Percentiles rank a stretch among this genome's conserved stretches.
phyloP scores from a whole-genome alignment of 2,329 filamentous ascomycete species.

The Verticillium dahliae region DNA sequence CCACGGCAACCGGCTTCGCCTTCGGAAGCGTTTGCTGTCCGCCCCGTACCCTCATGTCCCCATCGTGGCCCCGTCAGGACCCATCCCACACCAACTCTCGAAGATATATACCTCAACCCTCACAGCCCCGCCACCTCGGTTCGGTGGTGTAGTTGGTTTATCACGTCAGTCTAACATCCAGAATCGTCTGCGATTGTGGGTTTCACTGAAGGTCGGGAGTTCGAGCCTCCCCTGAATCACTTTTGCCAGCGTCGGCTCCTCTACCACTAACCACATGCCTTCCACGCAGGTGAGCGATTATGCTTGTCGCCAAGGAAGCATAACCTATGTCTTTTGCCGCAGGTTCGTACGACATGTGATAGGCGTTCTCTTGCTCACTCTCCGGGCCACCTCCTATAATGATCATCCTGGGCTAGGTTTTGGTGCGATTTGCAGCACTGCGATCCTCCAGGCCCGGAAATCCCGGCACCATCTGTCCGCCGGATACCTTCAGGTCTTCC shows the following conservation, averaged over 20 bases:
- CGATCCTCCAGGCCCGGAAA: too few species aligned
- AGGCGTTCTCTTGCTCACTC: too few species aligned
- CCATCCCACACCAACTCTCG: not conserved
- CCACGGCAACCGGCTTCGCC: not conserved
- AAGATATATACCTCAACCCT: not conserved
- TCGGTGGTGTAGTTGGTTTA: not conserved
- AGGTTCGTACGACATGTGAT: too few species aligned
- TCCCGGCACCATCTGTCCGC: too few species aligned
- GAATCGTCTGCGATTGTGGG: not conserved
- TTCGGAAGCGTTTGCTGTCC: not conserved
- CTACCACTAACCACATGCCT: too few species aligned
- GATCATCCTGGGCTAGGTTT: too few species aligned
- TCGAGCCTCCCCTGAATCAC: not conserved
- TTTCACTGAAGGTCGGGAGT: not conserved
- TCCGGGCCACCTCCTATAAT: too few species aligned
- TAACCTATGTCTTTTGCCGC: too few species aligned
- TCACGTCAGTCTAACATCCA: not conserved
- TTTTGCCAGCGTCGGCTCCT: not conserved
- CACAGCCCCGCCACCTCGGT: not conserved
- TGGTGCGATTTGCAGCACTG: too few species aligned
- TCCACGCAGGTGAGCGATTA: too few species aligned
- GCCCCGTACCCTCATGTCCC: not conserved
- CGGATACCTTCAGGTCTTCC: too few species aligned
- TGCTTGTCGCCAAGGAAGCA: not conserved
- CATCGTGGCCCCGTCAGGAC: not conserved